phyloP scores from a whole-genome alignment of 2,329 filamentous ascomycete species.

The Fusarium keratoplasticum region DNA sequence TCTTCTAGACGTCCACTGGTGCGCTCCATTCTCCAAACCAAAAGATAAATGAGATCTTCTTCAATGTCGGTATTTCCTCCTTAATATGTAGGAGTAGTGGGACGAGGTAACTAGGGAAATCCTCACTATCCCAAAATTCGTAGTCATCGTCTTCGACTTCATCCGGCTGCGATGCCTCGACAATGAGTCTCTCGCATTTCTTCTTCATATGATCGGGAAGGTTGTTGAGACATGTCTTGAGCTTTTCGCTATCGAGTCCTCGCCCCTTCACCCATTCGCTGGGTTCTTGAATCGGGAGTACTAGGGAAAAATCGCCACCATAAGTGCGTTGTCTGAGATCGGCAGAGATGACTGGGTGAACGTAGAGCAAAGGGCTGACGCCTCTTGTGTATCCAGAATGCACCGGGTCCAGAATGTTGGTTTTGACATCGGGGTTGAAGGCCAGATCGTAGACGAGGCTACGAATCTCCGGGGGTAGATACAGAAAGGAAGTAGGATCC shows the following conservation, averaged over 20 bases:
- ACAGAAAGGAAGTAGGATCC: background rate
- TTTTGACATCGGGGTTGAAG: background rate
- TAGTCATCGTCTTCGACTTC: background rate
- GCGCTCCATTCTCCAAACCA: background rate
- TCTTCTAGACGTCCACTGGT: background rate
- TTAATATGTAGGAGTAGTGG: background rate
- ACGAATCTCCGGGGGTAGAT: background rate
- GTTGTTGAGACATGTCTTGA: background rate
- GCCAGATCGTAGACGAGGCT: constrained; percentile 1
- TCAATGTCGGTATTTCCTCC: background rate
- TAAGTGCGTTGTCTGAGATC: background rate
- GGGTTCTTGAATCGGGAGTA: background rate
- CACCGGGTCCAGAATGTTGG: background rate
- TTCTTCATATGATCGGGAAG: background rate
- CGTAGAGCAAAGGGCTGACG: background rate
- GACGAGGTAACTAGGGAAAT: background rate
- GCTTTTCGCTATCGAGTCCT: background rate
- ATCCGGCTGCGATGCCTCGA: background rate
- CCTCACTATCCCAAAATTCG: background rate
- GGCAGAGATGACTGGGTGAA: background rate
- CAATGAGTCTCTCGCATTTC: background rate
- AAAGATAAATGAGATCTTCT: background rate
- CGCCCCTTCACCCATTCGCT: background rate
- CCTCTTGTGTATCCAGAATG: background rate
- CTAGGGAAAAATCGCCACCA: background rate